Base-by-base conservation (phyloP, 1,284 basidiomycete species). In the Leccinum variabile region DNA sequence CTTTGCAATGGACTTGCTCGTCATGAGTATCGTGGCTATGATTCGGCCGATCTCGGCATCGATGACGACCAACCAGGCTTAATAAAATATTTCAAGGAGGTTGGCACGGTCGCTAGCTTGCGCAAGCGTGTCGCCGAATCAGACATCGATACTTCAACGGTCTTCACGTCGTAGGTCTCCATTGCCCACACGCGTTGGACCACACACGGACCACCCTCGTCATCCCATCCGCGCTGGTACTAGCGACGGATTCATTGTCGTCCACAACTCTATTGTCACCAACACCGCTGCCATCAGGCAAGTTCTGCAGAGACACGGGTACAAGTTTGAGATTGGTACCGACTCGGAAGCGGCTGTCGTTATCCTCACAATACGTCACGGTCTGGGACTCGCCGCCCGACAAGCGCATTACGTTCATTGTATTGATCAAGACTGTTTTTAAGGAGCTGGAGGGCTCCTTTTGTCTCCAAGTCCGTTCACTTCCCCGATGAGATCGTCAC, bases 171-270 rank as follows among this genome's bases (percentile, higher is more conserved):
- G 59, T 95, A 98, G 79, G 94, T 95, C 59, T 95, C 94, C 58
- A 98, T 99, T 80, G 97, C 97, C 28, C 97, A 99, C 83, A 99
- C 97, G 16, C 94, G 97, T 67, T 99, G 97, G 97, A 97, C 97
- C 3, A 99, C 97, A n/a, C 97, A 99, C 77, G 97, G 97, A 65
- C 88, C 91, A 57, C 93, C 94, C 33, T 91, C 89, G 33, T 28
- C 28, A 28, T 28, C 28, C 28, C 28, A 28, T 28, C 28, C 28
- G 28, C 28, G 28, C 28, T 28, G 28, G 28, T 28, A 28, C 28
- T 28, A 28, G 28, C 28, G 28, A 28, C 28, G 28, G 28, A 28
- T 28, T 28, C 28, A 28, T 28, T 28, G 28, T 22, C 22, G 22
- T 22, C 22, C 97, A 99, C 85, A 99, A 99, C 74, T 97, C 97